Percentiles rank a stretch among this genome's conserved stretches.
Conservation (phyloP, 164 flowering plant species). For the Aristolochia californica region DNA sequence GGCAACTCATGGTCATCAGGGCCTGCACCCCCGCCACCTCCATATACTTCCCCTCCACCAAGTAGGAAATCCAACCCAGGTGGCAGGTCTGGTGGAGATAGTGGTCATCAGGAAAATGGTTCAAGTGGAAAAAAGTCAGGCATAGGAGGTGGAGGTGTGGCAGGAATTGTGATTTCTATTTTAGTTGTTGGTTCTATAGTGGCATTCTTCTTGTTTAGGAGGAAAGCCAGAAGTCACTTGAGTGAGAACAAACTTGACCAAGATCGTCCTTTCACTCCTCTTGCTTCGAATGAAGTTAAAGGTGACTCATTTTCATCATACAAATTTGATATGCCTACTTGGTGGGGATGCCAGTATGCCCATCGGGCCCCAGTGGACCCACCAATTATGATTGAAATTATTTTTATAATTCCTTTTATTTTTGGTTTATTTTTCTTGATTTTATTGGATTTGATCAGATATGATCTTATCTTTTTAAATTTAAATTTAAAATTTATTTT, state of each 20-base stretch:
- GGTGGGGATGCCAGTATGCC: too few species aligned
- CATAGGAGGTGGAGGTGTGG: constrained; percentile 66
- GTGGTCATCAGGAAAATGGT: constrained; percentile 21
- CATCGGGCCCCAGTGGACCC: too few species aligned
- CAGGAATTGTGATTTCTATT: constrained; percentile 74
- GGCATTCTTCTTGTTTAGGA: constrained; percentile 68
- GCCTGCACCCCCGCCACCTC: constrained; percentile 93
- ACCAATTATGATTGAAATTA: too few species aligned
- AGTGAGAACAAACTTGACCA: constrained; percentile 62
- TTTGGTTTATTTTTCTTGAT: too few species aligned
- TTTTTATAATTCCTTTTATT: too few species aligned
- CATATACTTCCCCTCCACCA: constrained; percentile 63
- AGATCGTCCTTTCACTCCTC: constrained; percentile 54
- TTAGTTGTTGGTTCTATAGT: constrained; percentile 64
- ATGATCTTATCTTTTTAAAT: too few species aligned
- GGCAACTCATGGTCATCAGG: constrained; percentile 67
- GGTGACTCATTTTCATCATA: constrained; percentile 25
- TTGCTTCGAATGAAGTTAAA: constrained; percentile 50
- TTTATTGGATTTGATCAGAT: too few species aligned
- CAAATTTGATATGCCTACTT: background rate
- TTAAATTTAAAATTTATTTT: too few species aligned
- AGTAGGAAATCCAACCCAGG: constrained; percentile 18
- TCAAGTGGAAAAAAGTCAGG: constrained; percentile 59
- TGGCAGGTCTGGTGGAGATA: constrained; percentile 28
- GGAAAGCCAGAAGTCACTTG: constrained; percentile 41